Evolutionary conservation across 2,329 filamentous ascomycete genomes (phyloP).

Genomic region (Neofusicoccum laricinum): DNA sequence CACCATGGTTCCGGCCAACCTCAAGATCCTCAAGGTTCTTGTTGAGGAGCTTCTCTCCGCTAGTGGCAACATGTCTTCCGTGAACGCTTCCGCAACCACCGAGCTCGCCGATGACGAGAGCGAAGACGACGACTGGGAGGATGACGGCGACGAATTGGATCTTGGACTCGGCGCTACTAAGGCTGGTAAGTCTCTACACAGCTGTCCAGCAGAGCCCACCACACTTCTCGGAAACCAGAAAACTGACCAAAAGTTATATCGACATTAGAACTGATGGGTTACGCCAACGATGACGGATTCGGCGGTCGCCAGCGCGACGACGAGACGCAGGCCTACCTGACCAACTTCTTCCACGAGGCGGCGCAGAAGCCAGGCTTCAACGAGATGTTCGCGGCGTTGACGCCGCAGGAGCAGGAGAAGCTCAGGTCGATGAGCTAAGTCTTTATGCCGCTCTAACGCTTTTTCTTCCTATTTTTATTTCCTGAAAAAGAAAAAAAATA

Average conservation of each 20-base stretch:
- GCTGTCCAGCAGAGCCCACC: too few relatives aligned
- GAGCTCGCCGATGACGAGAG: conserved; percentile 66
- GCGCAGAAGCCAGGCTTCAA: conserved; percentile 54
- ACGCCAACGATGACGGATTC: conserved; percentile 51
- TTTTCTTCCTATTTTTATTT: not conserved
- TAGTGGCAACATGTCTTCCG: conserved; percentile 38
- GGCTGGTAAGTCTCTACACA: conserved; percentile 23
- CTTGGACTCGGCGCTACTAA: conserved; percentile 57
- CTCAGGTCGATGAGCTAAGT: conserved; percentile 36
- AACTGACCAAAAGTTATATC: not conserved
- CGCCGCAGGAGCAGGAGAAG: conserved; percentile 53
- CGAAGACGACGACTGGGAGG: conserved; percentile 81
- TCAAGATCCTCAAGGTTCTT: conserved; percentile 96
- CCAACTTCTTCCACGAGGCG: conserved; percentile 70
- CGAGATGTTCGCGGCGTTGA: conserved; percentile 55
- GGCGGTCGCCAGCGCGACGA: conserved; percentile 71
- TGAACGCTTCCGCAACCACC: conserved; percentile 59
- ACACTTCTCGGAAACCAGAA: not conserved
- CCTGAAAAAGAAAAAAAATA: not conserved
- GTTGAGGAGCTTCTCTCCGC: conserved; percentile 87
- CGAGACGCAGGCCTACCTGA: conserved; percentile 81
- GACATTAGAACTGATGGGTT: conserved; percentile 71
- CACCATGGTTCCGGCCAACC: conserved; percentile 78
- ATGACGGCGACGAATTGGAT: conserved; percentile 70
- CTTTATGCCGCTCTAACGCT: not conserved